Conservation (phyloP, 2,329 filamentous ascomycete genomes). For the Curvularia hawaiiensis region DNA sequence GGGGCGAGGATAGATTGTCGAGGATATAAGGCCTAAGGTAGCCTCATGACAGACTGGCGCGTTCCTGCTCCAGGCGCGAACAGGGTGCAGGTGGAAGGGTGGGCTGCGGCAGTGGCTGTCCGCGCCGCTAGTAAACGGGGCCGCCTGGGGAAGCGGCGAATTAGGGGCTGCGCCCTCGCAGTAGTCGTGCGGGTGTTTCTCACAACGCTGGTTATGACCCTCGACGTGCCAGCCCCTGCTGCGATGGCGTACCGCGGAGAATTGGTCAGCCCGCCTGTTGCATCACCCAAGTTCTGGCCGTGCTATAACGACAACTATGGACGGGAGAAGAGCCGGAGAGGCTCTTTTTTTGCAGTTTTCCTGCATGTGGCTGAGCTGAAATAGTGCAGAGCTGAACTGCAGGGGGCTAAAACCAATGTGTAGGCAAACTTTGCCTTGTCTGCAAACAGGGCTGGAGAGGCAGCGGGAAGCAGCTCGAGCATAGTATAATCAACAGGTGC, state of each 20-base stretch:
- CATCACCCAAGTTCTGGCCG: slow-evolving; percentile 1
- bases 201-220: slow-evolving; percentile 3
- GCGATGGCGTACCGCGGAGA: slow-evolving; percentile 1
- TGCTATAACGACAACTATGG: not conserved
- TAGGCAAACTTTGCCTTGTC: slow-evolving; percentile 2
- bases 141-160: slow-evolving; percentile 7
- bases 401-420: not conserved
- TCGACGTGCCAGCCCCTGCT: slow-evolving; percentile 5
- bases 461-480: not conserved
- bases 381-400: slow-evolving; percentile 1
- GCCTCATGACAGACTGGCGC: slow-evolving; percentile 30
- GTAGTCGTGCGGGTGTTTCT: slow-evolving; percentile 9
- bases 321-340: no score
- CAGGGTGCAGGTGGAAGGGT: slow-evolving; percentile 18
- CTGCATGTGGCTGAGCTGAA: not conserved
- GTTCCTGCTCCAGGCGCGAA: slow-evolving; percentile 14
- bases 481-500: not conserved
- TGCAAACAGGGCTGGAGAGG: not conserved
- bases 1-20: slow-evolving; percentile 23
- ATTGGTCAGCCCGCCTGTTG: slow-evolving; percentile 28
- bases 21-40: slow-evolving; percentile 34
- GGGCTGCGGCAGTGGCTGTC: slow-evolving; percentile 39
- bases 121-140: slow-evolving; percentile 8
- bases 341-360: not conserved
- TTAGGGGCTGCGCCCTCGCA: not conserved